Percentiles rank a stretch among this genome's conserved stretches.
These are phyloP conservation scores for Cladosporium velox DNA, from an alignment of 2,329 filamentous ascomycete species.

Conservation along the genomic window DNA sequence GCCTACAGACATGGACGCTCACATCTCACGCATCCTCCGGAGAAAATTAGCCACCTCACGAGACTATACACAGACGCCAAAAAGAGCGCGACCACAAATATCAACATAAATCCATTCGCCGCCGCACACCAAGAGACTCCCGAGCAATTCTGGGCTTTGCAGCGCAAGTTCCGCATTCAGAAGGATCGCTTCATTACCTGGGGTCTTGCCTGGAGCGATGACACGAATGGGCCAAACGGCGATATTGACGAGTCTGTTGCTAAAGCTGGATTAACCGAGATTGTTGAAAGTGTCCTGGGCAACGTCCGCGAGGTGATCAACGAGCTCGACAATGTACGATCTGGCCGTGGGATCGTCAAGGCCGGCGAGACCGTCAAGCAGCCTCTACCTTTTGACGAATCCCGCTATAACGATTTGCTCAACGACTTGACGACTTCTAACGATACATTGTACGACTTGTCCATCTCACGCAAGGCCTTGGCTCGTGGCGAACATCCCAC, in stretches of 20 bases:
- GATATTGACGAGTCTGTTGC: constrained; percentile 73
- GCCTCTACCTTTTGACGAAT: constrained; percentile 62
- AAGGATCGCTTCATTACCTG: constrained; percentile 77
- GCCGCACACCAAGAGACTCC: constrained; percentile 39
- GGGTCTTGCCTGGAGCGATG: constrained; percentile 80
- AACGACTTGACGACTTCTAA: constrained; percentile 75
- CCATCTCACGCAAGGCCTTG: constrained; percentile 60
- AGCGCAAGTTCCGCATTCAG: constrained; percentile 77
- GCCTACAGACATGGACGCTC: constrained; percentile 25
- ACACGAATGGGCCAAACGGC: constrained; percentile 61
- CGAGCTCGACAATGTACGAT: constrained; percentile 72
- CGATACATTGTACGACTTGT: constrained; percentile 77
- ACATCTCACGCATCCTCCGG: constrained; percentile 25
- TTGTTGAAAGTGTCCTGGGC: constrained; percentile 75
- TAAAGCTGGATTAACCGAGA: constrained; percentile 69
- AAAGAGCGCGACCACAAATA: constrained; percentile 62
- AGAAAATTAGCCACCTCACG: constrained; percentile 51
- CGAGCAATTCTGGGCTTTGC: constrained; percentile 69
- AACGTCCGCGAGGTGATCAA: constrained; percentile 79
- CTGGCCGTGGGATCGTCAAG: constrained; percentile 26
- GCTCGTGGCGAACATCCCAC: constrained; percentile 40
- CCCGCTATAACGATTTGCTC: constrained; percentile 73
- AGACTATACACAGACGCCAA: constrained; percentile 81
- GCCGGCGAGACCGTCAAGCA: constrained; percentile 36
- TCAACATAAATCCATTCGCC: constrained; percentile 56